Base-by-base conservation (phyloP, 1,284 basidiomycete genomes). In the Anthracocystis walkeri region DNA sequence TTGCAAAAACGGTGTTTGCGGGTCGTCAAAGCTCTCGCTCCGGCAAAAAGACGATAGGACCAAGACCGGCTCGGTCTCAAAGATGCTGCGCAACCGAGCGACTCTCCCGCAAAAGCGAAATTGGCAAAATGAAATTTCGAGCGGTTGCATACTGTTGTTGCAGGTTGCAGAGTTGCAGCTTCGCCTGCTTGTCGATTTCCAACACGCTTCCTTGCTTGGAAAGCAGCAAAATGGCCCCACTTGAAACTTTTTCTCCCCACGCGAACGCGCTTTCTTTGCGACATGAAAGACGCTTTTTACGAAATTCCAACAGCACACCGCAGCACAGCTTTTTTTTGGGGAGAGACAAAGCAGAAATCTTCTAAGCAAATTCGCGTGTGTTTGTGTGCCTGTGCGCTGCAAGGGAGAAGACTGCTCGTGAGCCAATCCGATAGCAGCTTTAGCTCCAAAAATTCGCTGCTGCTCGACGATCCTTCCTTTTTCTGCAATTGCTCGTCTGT, bases 381-480 rank as follows among this genome's bases (percentile, higher is more conserved):
- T 29, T 38, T 18, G 35, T 38, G 35, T n/a, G 46, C 27, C 27
- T 48, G 45, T 46, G 46, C 18, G 21, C 42, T 21, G 3, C n/a
- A 18, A 42, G 10, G 25, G 21, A 45, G 14, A 14, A 48, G 46
- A 38, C 35, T 38, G 27, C 21, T 45, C 31, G 54, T 54, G 53
- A 44, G 57, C 56, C 65, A 63, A 68, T 62, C 56, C 58, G 35
- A 58, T 49, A 46, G 31, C 50, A 38, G 21, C 29, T 31, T 21
- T 4, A 38, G 12, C 35, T 14, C 7, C 23, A 21, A 58, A 38
- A 38, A 38, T 38, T 49, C 58, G 67, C 58, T 70, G 58, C 67
- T 54, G n/a, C 54, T 45, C 50, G 62, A 70, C 67, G 67, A 70
- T 70, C 67, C 40, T 29, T n/a, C n/a, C n/a, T 53, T 16, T 33